Percentiles rank a stretch among this genome's conserved stretches.
These are phyloP conservation scores for Delphinella strobiligena DNA, from an alignment of 2,329 filamentous ascomycete genomes.

Conservation along the genomic window DNA sequence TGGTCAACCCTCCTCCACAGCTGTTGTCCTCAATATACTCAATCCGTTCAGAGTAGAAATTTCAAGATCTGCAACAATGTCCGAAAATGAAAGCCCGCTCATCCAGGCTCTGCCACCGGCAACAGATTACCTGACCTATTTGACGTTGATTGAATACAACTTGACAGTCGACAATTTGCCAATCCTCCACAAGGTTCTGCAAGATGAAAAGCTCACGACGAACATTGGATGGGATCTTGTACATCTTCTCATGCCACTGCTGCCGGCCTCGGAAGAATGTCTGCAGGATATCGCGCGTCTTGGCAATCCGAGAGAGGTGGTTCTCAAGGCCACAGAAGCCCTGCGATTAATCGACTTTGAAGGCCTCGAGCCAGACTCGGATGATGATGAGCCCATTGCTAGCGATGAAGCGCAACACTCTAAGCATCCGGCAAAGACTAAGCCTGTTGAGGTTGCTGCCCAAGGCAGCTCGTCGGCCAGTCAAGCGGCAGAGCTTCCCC, in stretches of 20 bases:
- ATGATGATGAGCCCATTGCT: slow-evolving; percentile 25
- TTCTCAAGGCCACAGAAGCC: slow-evolving; percentile 66
- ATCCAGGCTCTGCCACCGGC: slow-evolving; percentile 47
- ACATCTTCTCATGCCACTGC: slow-evolving; percentile 56
- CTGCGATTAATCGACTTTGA: slow-evolving; percentile 48
- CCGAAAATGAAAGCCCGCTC: slow-evolving; percentile 35
- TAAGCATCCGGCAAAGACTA: slow-evolving; percentile 19
- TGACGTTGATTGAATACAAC: slow-evolving; percentile 66
- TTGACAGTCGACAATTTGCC: slow-evolving; percentile 56
- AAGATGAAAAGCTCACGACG: slow-evolving; percentile 55
- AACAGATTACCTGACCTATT: slow-evolving; percentile 62
- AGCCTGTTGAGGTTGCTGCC: slow-evolving; percentile 8
- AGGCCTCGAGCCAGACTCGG: slow-evolving; percentile 43
- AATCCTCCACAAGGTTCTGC: slow-evolving; percentile 54
- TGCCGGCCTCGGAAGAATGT: slow-evolving; percentile 54
- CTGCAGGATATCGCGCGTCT: slow-evolving; percentile 62
- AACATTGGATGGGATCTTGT: slow-evolving; percentile 80
- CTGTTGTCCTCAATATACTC: too few species aligned
- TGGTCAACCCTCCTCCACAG: too few species aligned
- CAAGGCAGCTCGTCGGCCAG: slow-evolving; percentile 10
- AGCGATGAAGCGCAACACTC: slow-evolving; percentile 10
- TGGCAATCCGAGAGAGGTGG: slow-evolving; percentile 70
- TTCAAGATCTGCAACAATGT: neutral
- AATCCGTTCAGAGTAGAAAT: too few species aligned
- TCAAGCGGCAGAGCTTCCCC: slow-evolving; percentile 20